Conservation (phyloP, 2,329 filamentous ascomycete genomes). For the Calonectria fujianensis region DNA sequence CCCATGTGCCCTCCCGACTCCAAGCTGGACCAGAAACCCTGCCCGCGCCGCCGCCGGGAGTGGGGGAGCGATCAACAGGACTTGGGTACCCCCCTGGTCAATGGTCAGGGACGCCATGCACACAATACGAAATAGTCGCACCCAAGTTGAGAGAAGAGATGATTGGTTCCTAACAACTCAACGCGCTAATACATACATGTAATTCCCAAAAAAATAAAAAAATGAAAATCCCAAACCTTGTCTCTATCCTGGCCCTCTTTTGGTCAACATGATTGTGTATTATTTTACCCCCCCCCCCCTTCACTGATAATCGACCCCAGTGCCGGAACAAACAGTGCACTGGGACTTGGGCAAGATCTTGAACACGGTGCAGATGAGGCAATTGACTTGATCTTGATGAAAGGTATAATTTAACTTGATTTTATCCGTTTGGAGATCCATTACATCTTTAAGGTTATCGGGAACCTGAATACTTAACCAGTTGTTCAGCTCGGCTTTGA, state of each 20-base stretch:
- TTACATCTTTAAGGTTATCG: background rate
- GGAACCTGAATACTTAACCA: background rate
- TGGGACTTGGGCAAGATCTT: background rate
- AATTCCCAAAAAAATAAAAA: background rate
- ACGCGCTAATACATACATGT: background rate
- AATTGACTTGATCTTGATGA: background rate
- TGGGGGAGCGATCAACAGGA: slow-evolving; percentile 11
- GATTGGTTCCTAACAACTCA: background rate
- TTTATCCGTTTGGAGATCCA: slow-evolving; percentile 17
- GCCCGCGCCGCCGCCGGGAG: background rate
- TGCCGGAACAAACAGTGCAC: slow-evolving; percentile 3
- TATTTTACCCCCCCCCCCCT: background rate
- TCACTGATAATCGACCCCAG: slow-evolving; percentile 14
- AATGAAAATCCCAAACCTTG: background rate
- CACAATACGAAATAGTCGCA: slow-evolving; percentile 1
- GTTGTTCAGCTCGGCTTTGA: slow-evolving; percentile 1
- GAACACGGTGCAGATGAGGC: slow-evolving; percentile 23
- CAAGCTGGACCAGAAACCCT: background rate
- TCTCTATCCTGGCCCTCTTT: background rate
- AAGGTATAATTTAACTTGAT: slow-evolving; percentile 24
- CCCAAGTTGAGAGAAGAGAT: background rate
- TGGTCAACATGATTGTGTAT: background rate
- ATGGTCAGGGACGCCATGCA: background rate
- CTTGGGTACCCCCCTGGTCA: background rate
- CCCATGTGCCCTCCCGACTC: too few species aligned